Percentiles rank a stretch among this genome's conserved stretches.
Conservation (phyloP, 768 basidiomycete species). For the Pulveroboletus sp. region DNA sequence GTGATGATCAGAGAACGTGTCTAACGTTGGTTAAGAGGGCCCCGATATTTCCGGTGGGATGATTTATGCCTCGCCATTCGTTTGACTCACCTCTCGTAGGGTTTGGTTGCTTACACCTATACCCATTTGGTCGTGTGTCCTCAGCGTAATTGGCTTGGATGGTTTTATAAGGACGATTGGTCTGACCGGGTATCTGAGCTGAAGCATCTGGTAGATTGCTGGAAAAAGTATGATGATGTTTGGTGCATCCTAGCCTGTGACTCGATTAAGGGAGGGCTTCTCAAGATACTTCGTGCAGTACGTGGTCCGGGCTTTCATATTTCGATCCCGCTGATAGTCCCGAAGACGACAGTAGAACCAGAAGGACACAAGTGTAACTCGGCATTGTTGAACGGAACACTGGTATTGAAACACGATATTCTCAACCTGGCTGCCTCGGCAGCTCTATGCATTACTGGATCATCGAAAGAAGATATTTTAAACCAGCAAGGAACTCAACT, state of each 20-base stretch:
- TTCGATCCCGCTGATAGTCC: constrained; percentile 7
- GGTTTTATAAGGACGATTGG: constrained; percentile 11
- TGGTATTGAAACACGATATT: constrained; percentile 18
- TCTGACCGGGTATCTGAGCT: constrained; percentile 4
- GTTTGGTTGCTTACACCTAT: constrained; percentile 28
- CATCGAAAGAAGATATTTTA: constrained; percentile 4
- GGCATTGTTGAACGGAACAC: constrained; percentile 14
- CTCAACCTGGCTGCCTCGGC: constrained; percentile 17
- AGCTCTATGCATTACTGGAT: constrained; percentile 9
- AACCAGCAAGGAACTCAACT: background rate
- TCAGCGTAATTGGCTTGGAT: constrained; percentile 10
- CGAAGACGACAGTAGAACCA: constrained; percentile 7
- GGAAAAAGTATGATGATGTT: constrained; percentile 3
- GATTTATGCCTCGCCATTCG: background rate
- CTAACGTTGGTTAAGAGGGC: constrained; percentile 9
- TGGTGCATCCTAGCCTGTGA: constrained; percentile 14
- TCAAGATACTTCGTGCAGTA: constrained; percentile 18
- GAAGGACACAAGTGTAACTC: constrained; percentile 25
- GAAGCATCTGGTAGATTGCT: constrained; percentile 5
- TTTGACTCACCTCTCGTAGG: constrained; percentile 16
- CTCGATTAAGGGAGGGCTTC: constrained; percentile 8
- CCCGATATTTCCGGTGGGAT: constrained; percentile 26
- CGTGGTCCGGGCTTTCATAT: background rate
- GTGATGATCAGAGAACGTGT: constrained; percentile 9
- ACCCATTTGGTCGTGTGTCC: constrained; percentile 23